Evolutionary conservation across 192 early-diverging fungal species (phyloP).

Genomic region (Rhizophagus prolifer): DNA sequence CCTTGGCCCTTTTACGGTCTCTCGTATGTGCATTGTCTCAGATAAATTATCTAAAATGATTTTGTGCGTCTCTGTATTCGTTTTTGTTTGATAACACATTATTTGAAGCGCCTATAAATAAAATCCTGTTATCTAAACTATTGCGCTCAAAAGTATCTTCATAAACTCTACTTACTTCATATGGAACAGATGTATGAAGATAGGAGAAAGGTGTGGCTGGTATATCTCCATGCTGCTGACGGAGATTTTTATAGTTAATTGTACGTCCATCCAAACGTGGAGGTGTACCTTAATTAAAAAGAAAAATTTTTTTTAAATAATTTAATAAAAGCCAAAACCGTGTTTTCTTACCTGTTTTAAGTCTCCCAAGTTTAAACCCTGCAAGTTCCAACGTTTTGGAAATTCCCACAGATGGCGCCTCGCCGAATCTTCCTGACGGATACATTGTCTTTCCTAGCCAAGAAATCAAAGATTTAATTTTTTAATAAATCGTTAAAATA

Average conservation of each 20-base stretch:
- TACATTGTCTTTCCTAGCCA: conserved; percentile 53
- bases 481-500: background rate
- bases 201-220: conserved; percentile 77
- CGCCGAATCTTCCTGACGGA: conserved; percentile 71
- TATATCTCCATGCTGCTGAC: conserved; percentile 66
- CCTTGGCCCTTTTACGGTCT: conserved; percentile 77
- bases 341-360: conserved; percentile 63
- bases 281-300: conserved; percentile 58
- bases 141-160: background rate
- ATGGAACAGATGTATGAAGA: conserved; percentile 66
- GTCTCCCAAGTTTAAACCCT: conserved; percentile 72
- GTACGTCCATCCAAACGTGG: conserved; percentile 72
- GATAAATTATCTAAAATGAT: conserved; percentile 73
- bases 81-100: conserved; percentile 74
- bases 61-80: conserved; percentile 64
- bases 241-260: conserved; percentile 70
- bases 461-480: background rate
- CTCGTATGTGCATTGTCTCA: conserved; percentile 77
- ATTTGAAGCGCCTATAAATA: conserved; percentile 56
- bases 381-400: conserved; percentile 71
- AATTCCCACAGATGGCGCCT: conserved; percentile 73
- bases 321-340: background rate
- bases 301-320: background rate
- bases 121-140: background rate
- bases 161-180: conserved; percentile 39